Evolutionary conservation across 441 rosid species (phyloP), one percentile per base, ranked within the genome.

Genomic region (Populus hybrid): DNA sequence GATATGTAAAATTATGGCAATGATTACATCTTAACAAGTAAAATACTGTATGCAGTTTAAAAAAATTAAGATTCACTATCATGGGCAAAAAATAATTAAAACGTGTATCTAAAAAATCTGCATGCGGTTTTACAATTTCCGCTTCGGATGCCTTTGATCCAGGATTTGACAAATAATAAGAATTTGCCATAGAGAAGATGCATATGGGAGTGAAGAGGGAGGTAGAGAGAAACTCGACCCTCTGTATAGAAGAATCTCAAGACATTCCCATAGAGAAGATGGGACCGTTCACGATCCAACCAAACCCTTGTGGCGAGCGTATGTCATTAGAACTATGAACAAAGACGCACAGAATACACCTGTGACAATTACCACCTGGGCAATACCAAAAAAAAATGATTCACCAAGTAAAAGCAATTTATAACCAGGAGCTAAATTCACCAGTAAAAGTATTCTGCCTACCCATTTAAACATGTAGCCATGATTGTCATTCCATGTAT

Each of bases 391-490:
- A 30, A 30, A 30, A 38, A 16, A 20, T 53, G 11, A 67, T 69
- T 68, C 24, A 70, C 40, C 20, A 7, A 2, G 11, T 10, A 65
- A 72, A n/a, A 30, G 35, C 61, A 50, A 18, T 61, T 73, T 30
- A 30, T 78, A 34, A 69, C 35, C n/a, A 36, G 72, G 10, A 75
- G 50, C 70, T 26, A 36, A 67, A 50, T 10, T 75, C 18, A n/a
- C 53, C 6, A 12, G 34, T 24, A 21, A 7, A 64, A 81, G 77
- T 67, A 68, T n/a, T 71, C 40, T 63, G 70, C 89, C 1, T 88
- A 95, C 98, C 89, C 94, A 87, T 91, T 89, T 90, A 82, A 94
- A 95, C 77, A 93, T 81, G 90, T 89, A 92, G 42, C 89, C 94
- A 75, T 94, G 90, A 78, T 78, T 0, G 0, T 86, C 65, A 61